Conservation (phyloP, 2,329 filamentous ascomycete genomes). For the Emydomyces testavorans region DNA sequence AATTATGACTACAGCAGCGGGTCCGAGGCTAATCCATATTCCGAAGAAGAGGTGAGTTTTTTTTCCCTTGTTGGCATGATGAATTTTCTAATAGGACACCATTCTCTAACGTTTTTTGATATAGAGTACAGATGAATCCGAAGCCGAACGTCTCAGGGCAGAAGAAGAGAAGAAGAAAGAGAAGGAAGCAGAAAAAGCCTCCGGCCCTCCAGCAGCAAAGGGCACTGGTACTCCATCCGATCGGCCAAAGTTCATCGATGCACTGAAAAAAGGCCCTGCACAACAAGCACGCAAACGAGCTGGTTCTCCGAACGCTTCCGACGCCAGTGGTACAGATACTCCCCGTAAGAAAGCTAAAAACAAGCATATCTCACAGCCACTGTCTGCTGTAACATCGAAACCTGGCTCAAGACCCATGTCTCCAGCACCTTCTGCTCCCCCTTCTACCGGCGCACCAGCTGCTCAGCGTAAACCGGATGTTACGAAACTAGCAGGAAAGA, state of each 20-base stretch:
- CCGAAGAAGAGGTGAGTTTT: conserved; percentile 39
- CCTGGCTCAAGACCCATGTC: conserved; percentile 47
- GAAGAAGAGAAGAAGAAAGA: conserved; percentile 46
- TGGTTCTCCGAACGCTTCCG: conserved; percentile 75
- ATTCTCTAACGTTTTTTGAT: conserved; percentile 6
- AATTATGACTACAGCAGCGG: conserved; percentile 77
- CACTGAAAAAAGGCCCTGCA: conserved; percentile 41
- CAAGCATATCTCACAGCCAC: conserved; percentile 40
- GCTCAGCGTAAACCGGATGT: conserved; percentile 6
- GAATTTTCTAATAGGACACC: conserved; percentile 9
- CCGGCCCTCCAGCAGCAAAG: conserved; percentile 50
- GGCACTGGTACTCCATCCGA: conserved; percentile 58
- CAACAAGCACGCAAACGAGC: conserved; percentile 59
- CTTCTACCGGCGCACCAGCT: conserved; percentile 3
- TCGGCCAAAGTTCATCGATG: conserved; percentile 43
- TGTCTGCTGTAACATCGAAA: conserved; percentile 20
- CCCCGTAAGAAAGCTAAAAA: conserved; percentile 68
- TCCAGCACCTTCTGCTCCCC: conserved; percentile 39
- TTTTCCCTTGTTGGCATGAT: neutral
- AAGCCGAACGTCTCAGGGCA: conserved; percentile 51
- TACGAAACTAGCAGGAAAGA: conserved; percentile 33
- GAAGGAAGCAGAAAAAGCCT: conserved; percentile 36
- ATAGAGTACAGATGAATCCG: conserved; percentile 51
- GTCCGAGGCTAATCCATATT: conserved; percentile 47
- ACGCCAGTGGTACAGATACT: conserved; percentile 85